phyloP scores from a whole-genome alignment of 805 yeast species.

The Tetrapisispora namnaoensis region DNA sequence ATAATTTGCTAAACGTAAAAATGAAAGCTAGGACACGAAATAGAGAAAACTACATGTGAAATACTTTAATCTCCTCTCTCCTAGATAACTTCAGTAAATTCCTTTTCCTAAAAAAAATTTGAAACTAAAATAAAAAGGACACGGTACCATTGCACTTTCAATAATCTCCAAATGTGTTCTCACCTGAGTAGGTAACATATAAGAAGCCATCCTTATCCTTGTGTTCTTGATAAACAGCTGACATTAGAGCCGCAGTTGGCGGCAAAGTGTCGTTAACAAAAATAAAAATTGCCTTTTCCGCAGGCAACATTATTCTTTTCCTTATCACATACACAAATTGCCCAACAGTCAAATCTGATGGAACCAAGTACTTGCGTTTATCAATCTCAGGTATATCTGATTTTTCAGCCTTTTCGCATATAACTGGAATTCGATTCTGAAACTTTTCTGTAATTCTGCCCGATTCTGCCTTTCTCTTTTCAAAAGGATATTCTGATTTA shows the following conservation, averaged over 20 bases:
- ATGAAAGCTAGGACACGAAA: too few relatives aligned
- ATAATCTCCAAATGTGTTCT: constrained; percentile 83
- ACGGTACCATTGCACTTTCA: neutral
- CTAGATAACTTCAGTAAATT: neutral
- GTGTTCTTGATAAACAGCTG: constrained; percentile 90
- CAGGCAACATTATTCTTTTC: constrained; percentile 88
- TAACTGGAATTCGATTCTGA: constrained; percentile 86
- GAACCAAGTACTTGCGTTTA: constrained; percentile 93
- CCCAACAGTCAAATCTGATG: constrained; percentile 92
- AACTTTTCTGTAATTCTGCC: constrained; percentile 82
- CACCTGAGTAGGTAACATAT: constrained; percentile 93
- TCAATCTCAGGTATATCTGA: constrained; percentile 94
- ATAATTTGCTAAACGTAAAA: too few relatives aligned
- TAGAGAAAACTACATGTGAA: neutral
- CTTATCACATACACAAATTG: constrained; percentile 97
- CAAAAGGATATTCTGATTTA: constrained; percentile 73
- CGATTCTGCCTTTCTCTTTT: constrained; percentile 91
- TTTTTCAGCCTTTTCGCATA: constrained; percentile 95
- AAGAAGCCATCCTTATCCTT: constrained; percentile 96
- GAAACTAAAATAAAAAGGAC: neutral
- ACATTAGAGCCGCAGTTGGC: constrained; percentile 95
- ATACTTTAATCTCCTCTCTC: neutral
- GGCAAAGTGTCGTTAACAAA: constrained; percentile 96
- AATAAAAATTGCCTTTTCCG: constrained; percentile 96
- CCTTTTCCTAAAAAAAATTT: neutral